phyloP scores from a whole-genome alignment of 1,284 basidiomycete genomes.

The Apiotrichum veenhuisii region DNA sequence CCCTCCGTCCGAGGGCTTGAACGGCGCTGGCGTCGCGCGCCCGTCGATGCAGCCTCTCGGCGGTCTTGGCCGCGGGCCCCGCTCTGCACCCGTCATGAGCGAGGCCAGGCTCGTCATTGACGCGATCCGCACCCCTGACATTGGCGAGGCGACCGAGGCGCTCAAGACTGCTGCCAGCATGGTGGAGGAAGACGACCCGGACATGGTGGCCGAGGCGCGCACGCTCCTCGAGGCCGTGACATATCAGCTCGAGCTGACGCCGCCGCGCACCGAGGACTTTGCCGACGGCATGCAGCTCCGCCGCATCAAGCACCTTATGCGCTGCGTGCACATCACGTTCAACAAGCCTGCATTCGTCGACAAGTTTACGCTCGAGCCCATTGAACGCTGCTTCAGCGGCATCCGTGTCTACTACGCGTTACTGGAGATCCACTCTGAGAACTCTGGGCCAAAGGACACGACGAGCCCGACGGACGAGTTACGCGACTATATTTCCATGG shows the following conservation, averaged over 20 bases:
- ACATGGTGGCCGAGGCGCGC: constrained; percentile 51
- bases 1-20: constrained; percentile 4
- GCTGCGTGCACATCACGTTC: constrained; percentile 55
- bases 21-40: neutral
- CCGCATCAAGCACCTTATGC: constrained; percentile 86
- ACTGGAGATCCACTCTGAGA: constrained; percentile 19
- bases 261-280: constrained; percentile 59
- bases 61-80: constrained; percentile 4
- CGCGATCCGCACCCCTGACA: constrained; percentile 59
- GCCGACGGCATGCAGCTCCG: constrained; percentile 73
- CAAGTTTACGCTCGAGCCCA: constrained; percentile 12
- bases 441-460: constrained; percentile 27
- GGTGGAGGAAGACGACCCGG: constrained; percentile 66
- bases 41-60: constrained; percentile 29
- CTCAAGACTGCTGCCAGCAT: constrained; percentile 86
- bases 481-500: constrained; percentile 96
- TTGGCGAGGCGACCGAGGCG: constrained; percentile 81
- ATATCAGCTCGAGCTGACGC: constrained; percentile 45
- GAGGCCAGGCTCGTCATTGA: constrained; percentile 26
- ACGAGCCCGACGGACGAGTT: constrained; percentile 67
- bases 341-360: constrained; percentile 9
- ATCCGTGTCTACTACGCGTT: constrained; percentile 12
- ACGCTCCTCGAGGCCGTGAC: constrained; percentile 73
- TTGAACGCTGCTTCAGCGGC: constrained; percentile 13
- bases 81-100: neutral